These are phyloP conservation scores for Penicillium sp. DNA, from an alignment of 2,329 filamentous ascomycete genomes.

Conservation along the genomic window DNA sequence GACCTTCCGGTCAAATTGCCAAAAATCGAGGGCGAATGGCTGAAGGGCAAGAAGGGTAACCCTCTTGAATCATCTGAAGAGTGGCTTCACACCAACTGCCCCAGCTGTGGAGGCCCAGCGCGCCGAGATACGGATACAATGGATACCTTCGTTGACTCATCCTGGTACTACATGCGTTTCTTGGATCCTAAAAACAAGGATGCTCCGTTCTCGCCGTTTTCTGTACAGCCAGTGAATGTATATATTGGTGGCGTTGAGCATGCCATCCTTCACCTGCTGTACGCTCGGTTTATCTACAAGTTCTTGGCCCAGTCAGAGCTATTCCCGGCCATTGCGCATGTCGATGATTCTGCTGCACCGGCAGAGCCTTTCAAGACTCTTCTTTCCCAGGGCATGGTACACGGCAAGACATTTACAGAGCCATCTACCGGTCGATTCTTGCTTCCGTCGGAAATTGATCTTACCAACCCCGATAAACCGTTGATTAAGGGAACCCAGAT, in stretches of 20 bases:
- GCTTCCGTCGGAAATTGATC: constrained; percentile 67
- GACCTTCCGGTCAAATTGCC: constrained; percentile 75
- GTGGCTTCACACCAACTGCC: constrained; percentile 72
- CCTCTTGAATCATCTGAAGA: constrained; percentile 66
- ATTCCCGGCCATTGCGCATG: constrained; percentile 36
- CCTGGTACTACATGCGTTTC: constrained; percentile 87
- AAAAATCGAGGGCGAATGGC: constrained; percentile 62
- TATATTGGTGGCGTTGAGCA: constrained; percentile 89
- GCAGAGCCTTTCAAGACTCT: constrained; percentile 77
- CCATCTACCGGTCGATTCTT: constrained; percentile 71
- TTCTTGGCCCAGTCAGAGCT: constrained; percentile 58
- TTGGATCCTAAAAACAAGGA: constrained; percentile 62
- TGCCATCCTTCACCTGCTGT: constrained; percentile 82
- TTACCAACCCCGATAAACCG: constrained; percentile 53
- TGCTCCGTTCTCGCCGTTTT: constrained; percentile 55
- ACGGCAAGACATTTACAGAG: constrained; percentile 76
- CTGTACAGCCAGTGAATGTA: constrained; percentile 69
- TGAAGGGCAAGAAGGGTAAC: constrained; percentile 66
- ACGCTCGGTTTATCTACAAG: constrained; percentile 86
- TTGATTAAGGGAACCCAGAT: constrained; percentile 58
- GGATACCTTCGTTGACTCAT: constrained; percentile 94
- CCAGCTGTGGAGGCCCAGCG: constrained; percentile 62
- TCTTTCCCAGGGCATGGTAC: constrained; percentile 88
- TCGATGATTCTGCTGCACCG: constrained; percentile 29
- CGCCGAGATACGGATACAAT: constrained; percentile 88